Base-by-base conservation (phyloP, 345 rosid genomes). In the Salix udensis region DNA sequence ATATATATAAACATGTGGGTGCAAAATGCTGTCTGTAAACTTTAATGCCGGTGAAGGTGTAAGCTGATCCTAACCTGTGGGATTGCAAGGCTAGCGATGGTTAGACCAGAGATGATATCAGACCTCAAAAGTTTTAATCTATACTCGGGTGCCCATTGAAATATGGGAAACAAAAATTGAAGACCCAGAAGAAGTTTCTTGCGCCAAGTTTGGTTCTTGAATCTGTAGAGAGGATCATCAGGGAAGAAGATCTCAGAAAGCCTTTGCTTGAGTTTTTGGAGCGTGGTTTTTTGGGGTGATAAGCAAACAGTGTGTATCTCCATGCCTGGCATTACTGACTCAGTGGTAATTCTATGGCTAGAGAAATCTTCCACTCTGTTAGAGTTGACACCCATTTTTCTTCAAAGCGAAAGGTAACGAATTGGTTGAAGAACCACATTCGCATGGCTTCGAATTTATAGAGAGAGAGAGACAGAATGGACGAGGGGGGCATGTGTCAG, bases 21-120 rank as follows among this genome's bases (percentile, higher is more conserved):
- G 44, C 69, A 36, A 7, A 66, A 30, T 4, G 13, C 36, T 69
- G 60, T 42, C 31, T 34, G 15, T 7, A 9, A 11, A 23, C 37
- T 37, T 15, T 14, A 5, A 36, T 55, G 46, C 15, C 39, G 15
- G 46, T 68, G 58, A n/a, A 60, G 2, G 16, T 68, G 65, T 5
- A 76, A 9, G 10, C 16, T 39, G 15, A 37, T 48, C n/a, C 46
- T 44, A 78, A 94, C 99, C 99, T 96, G 99, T 53, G 99, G 99
- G 71, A 96, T 96, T 11, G 99, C 97, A 42, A 96, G 95, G 88
- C 97, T 96, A 30, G 99, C 98, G 88, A 96, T 96, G 95, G 99
- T 96, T 80, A 96, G 89, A 48, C 99, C 99, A 64, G 99, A 88
- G 84, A 96, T 83, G 83, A 91, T 61, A 81, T 96, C 99, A 50